A percentile compares a stretch with the other conserved stretches of the same genome.
These are phyloP conservation scores for Excoecaria cochinchinensis DNA, from an alignment of 345 rosid genomes.

Conservation along the genomic window DNA sequence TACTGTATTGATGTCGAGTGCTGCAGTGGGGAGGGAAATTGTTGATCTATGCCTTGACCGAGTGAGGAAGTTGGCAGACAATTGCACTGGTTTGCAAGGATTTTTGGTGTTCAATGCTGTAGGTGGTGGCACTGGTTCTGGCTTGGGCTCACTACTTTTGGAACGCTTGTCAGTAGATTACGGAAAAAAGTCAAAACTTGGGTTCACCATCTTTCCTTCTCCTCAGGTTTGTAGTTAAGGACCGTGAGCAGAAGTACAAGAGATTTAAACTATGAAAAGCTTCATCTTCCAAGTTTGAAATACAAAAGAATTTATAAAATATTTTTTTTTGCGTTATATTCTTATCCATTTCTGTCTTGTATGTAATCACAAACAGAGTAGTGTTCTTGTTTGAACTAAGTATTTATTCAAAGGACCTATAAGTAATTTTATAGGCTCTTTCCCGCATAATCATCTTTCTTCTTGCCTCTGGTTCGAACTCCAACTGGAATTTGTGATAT, in stretches of 20 bases:
- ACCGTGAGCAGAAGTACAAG: not conserved
- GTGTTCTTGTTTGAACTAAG: not conserved
- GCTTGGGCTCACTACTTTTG: constrained; percentile 73
- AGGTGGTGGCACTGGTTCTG: constrained; percentile 88
- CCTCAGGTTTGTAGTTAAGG: constrained; percentile 53
- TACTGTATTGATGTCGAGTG: constrained; percentile 13
- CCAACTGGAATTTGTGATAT: not conserved
- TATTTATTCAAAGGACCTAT: not conserved
- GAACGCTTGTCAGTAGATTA: constrained; percentile 84
- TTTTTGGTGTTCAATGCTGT: constrained; percentile 74
- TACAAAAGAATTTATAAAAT: not conserved
- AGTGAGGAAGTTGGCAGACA: constrained; percentile 76
- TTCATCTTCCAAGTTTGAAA: not conserved
- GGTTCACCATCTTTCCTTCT: constrained; percentile 79
- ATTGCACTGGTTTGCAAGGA: constrained; percentile 87
- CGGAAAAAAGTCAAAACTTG: constrained; percentile 86
- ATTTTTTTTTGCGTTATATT: not conserved
- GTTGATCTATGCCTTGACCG: constrained; percentile 81
- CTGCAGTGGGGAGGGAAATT: constrained; percentile 82
- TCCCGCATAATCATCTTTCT: not conserved
- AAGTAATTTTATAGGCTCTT: not conserved
- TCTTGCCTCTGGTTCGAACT: not conserved
- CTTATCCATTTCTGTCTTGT: not conserved
- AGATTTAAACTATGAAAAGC: constrained; percentile 5
- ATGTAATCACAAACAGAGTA: not conserved